Conservation (phyloP, 2,329 filamentous ascomycete genomes). For the Aphanoascus verrucosus region DNA sequence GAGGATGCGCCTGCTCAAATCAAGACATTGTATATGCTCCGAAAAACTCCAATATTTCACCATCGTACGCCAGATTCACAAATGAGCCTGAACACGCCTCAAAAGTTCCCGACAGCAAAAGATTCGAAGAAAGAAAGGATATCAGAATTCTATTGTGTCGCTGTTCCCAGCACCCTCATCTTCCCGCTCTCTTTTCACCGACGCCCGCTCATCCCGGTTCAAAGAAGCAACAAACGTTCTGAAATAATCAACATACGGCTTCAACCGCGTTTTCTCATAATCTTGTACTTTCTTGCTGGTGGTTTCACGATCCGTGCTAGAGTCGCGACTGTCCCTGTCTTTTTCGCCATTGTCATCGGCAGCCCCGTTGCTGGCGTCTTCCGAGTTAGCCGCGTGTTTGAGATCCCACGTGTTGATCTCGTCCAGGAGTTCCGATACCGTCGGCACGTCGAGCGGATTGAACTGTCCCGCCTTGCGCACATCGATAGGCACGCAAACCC, state of each 20-base stretch:
- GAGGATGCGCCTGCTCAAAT: too few relatives aligned
- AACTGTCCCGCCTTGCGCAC: constrained; percentile 63
- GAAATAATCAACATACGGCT: constrained; percentile 86
- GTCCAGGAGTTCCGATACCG: constrained; percentile 64
- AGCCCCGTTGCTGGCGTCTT: background rate
- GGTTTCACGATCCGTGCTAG: constrained; percentile 24
- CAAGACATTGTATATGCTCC: too few relatives aligned
- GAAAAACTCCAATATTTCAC: background rate
- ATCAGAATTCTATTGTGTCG: constrained; percentile 56
- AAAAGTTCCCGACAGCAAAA: background rate
- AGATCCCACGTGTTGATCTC: constrained; percentile 76
- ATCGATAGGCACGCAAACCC: constrained; percentile 94
- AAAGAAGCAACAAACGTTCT: constrained; percentile 66
- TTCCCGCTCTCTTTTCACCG: constrained; percentile 42
- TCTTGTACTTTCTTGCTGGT: constrained; percentile 51
- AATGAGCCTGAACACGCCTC: background rate
- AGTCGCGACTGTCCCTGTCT: constrained; percentile 22
- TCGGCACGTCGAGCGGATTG: constrained; percentile 80
- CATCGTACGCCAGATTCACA: background rate
- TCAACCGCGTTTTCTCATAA: constrained; percentile 95
- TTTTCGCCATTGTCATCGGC: constrained; percentile 24
- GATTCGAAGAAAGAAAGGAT: background rate
- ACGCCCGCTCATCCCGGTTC: constrained; percentile 58
- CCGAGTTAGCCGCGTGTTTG: background rate
- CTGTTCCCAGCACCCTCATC: constrained; percentile 36